Evolutionary conservation across 192 early-diverging fungal genomes (phyloP).

Genomic region (Backusella circina): DNA sequence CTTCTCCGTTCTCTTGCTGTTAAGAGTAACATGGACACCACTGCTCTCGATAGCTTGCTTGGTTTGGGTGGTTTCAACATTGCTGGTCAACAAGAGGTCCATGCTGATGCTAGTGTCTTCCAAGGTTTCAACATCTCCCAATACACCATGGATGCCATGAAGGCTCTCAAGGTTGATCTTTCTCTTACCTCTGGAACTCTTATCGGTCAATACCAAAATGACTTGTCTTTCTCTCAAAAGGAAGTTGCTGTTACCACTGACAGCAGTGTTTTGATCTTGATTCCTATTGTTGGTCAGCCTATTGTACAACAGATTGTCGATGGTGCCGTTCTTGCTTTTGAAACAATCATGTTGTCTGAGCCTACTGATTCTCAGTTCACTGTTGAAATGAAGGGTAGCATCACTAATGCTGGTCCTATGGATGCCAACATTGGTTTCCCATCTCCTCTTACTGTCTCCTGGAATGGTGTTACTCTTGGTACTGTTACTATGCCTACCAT

Average conservation of each 20-base stretch:
- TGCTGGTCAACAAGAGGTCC: slow-evolving; percentile 26
- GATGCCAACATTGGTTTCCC: slow-evolving; percentile 45
- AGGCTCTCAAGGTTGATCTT: slow-evolving; percentile 48
- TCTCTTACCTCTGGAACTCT: slow-evolving; percentile 35
- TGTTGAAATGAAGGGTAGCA: slow-evolving; percentile 43
- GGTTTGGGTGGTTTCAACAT: slow-evolving; percentile 38
- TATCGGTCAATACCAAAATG: slow-evolving; percentile 51
- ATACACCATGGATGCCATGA: slow-evolving; percentile 47
- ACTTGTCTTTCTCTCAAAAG: slow-evolving; percentile 38
- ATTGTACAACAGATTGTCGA: slow-evolving; percentile 53
- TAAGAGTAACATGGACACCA: slow-evolving; percentile 38
- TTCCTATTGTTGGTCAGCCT: slow-evolving; percentile 52
- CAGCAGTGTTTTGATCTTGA: slow-evolving; percentile 41
- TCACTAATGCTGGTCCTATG: slow-evolving; percentile 46
- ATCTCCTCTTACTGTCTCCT: slow-evolving; percentile 34
- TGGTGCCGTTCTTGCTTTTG: slow-evolving; percentile 34
- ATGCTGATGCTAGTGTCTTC: slow-evolving; percentile 29
- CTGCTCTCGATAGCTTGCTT: slow-evolving; percentile 43
- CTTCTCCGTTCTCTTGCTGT: slow-evolving; percentile 44
- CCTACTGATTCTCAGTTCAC: slow-evolving; percentile 42
- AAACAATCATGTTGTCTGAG: slow-evolving; percentile 30
- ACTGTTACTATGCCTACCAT: slow-evolving; percentile 42
- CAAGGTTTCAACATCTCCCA: slow-evolving; percentile 42
- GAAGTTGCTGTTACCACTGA: slow-evolving; percentile 45
- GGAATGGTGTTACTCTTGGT: slow-evolving; percentile 40